These are phyloP conservation scores for Rhizophagus clarus DNA, from an alignment of 192 early-diverging fungal genomes.

Conservation along the genomic window DNA sequence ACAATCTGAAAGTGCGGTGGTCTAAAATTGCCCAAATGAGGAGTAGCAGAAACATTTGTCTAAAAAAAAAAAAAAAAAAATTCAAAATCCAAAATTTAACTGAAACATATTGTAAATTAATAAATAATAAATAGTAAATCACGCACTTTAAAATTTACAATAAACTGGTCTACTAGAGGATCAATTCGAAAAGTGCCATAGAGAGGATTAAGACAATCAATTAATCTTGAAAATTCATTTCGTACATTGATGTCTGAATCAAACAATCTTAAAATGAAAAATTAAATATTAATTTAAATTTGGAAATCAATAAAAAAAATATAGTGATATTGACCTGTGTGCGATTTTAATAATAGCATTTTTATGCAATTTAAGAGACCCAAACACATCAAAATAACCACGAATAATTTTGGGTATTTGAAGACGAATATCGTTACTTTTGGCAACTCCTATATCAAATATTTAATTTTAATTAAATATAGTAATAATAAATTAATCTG, in stretches of 20 bases:
- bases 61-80: background rate
- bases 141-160: conserved; percentile 7
- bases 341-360: conserved; percentile 11
- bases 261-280: conserved; percentile 21
- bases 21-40: conserved; percentile 64
- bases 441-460: conserved; percentile 25
- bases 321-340: conserved; percentile 13
- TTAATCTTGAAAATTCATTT: conserved; percentile 30
- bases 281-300: background rate
- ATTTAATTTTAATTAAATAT: background rate
- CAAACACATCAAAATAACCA: conserved; percentile 37
- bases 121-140: background rate
- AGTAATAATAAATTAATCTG: background rate
- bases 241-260: conserved; percentile 40
- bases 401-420: conserved; percentile 31
- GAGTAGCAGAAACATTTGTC: conserved; percentile 38
- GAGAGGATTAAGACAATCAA: conserved; percentile 21
- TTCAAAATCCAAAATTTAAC: background rate
- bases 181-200: background rate
- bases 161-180: background rate
- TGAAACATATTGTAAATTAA: background rate
- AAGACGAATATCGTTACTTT: conserved; percentile 14
- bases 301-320: background rate
- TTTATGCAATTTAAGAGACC: conserved; percentile 16
- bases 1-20: conserved; percentile 68